Evolutionary conservation across 805 yeast genomes (phyloP).

Genomic region (Yueomyces sinensis): DNA sequence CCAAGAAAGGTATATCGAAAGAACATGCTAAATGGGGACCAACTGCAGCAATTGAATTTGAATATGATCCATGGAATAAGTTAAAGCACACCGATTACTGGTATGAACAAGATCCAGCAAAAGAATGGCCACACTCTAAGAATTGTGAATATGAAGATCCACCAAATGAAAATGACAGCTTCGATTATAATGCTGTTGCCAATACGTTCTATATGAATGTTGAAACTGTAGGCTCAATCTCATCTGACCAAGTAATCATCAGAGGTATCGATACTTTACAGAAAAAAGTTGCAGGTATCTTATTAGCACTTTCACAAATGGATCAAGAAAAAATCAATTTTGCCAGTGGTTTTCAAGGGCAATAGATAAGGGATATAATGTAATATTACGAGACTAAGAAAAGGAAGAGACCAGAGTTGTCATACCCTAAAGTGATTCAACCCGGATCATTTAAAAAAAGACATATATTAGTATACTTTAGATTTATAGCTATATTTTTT

Average conservation of each 20-base stretch:
- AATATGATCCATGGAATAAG: conserved; percentile 98
- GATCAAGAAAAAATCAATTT: conserved; percentile 27
- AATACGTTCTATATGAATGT: conserved; percentile 73
- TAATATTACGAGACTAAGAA: not conserved
- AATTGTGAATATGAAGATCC: conserved; percentile 96
- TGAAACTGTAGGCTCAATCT: conserved; percentile 82
- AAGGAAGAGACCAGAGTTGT: too few species aligned
- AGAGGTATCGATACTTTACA: conserved; percentile 79
- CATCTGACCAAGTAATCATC: conserved; percentile 79
- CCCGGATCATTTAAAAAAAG: too few species aligned
- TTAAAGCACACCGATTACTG: conserved; percentile 90
- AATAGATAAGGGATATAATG: too few species aligned
- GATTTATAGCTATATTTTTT: too few species aligned
- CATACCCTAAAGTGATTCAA: too few species aligned
- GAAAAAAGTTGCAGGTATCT: conserved; percentile 83
- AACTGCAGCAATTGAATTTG: conserved; percentile 89
- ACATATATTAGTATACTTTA: too few species aligned
- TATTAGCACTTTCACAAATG: conserved; percentile 45
- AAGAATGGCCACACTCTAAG: conserved; percentile 86
- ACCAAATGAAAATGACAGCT: conserved; percentile 74
- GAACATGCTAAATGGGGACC: conserved; percentile 99
- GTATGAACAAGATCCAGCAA: conserved; percentile 81
- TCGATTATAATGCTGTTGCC: conserved; percentile 78
- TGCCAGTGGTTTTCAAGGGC: conserved; percentile 17
- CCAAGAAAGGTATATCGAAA: conserved; percentile 93